Conservation (phyloP, 495 filamentous ascomycete genomes). For the Penicillium macrosclerotiorum region DNA sequence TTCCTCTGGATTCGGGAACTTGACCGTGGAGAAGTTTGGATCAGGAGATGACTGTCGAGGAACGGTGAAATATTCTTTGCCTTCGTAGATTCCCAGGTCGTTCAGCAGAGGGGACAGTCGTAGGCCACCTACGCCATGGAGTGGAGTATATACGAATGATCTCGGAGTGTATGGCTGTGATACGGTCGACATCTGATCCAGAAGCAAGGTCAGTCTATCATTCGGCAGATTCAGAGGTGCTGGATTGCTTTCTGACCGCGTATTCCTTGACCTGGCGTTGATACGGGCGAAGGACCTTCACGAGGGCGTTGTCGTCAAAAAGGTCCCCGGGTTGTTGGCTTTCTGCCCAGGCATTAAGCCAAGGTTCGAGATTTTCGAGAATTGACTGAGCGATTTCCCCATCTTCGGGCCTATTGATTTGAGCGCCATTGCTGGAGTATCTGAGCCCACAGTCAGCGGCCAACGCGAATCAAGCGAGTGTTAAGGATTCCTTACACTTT, state of each 20-base stretch:
- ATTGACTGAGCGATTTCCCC: constrained; percentile 60
- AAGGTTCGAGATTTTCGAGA: constrained; percentile 54
- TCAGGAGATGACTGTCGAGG: constrained; percentile 55
- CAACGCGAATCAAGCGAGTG: constrained; percentile 7
- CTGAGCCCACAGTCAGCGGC: constrained; percentile 14
- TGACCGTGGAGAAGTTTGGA: constrained; percentile 68
- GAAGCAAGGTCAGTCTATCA: constrained; percentile 8
- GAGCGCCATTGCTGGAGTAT: constrained; percentile 67
- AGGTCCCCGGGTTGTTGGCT: constrained; percentile 39
- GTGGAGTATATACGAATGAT: constrained; percentile 65
- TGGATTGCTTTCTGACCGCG: constrained; percentile 29
- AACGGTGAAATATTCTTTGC: constrained; percentile 41
- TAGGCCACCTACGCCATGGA: constrained; percentile 63
- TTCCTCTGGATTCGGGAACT: constrained; percentile 73
- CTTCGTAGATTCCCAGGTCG: constrained; percentile 38
- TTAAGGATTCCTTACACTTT: constrained; percentile 54
- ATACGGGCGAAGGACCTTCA: constrained; percentile 43
- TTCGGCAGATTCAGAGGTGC: background rate
- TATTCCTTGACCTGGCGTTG: constrained; percentile 38
- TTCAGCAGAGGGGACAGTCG: constrained; percentile 46
- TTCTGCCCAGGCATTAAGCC: constrained; percentile 51
- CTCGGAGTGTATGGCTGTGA: constrained; percentile 24
- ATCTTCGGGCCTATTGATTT: constrained; percentile 67
- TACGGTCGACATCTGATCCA: constrained; percentile 36
- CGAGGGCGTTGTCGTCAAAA: constrained; percentile 41